These are phyloP conservation scores for Aspergillus leporis DNA, from an alignment of 495 filamentous ascomycete species.

Conservation along the genomic window DNA sequence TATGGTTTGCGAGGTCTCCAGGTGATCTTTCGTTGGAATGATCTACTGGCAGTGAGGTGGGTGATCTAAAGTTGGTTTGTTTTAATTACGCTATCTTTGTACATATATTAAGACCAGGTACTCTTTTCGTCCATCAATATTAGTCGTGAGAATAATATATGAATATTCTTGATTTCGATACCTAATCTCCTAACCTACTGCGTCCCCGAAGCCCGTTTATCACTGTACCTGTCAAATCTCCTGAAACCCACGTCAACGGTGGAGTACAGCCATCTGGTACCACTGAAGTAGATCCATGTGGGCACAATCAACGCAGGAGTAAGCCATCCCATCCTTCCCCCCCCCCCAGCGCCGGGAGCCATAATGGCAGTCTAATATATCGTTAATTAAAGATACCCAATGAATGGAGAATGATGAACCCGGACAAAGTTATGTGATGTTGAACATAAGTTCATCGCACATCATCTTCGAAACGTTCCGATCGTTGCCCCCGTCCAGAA, in stretches of 20 bases:
- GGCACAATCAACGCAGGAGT: not conserved
- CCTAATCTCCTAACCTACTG: not conserved
- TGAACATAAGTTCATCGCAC: not conserved
- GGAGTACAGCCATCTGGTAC: slow-evolving; percentile 19
- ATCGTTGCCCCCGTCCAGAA: not conserved
- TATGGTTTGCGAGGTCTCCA: not conserved
- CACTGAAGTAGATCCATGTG: slow-evolving; percentile 8
- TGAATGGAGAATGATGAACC: not conserved
- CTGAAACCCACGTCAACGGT: slow-evolving; percentile 14
- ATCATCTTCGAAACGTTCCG: not conserved
- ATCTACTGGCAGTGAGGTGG: not conserved
- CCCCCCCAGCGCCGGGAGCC: not conserved
- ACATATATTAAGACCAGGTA: no score
- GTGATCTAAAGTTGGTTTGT: not conserved
- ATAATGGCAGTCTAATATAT: not conserved
- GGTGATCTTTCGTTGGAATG: not conserved
- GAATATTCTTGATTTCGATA: not conserved
- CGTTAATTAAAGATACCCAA: not conserved
- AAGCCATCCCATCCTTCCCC: not conserved
- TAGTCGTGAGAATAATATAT: no score
- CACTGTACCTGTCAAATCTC: slow-evolving; percentile 12
- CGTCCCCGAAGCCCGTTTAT: no score
- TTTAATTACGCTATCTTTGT: no score
- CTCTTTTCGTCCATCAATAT: no score
- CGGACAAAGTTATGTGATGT: not conserved